phyloP scores from a whole-genome alignment of 257 asterid genomes.

The Primulina eburnea region DNA sequence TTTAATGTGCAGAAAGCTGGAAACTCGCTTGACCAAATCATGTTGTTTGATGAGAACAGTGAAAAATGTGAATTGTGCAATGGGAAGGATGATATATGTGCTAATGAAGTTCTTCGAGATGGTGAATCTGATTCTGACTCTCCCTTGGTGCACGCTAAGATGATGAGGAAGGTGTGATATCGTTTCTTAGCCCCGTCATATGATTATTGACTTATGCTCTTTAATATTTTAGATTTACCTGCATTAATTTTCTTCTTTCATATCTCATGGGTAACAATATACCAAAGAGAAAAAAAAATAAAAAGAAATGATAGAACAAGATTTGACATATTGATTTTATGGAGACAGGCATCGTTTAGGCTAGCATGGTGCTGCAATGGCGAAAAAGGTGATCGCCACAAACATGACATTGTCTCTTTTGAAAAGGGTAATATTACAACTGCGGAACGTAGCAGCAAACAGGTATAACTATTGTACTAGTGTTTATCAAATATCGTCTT shows the following conservation, averaged over 20 bases:
- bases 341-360: constrained; percentile 82
- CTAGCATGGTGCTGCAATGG: constrained; percentile 95
- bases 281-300: neutral
- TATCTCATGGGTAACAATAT: neutral
- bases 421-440: constrained; percentile 93
- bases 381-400: constrained; percentile 81
- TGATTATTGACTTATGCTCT: neutral
- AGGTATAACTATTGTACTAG: constrained; percentile 41
- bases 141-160: constrained; percentile 32
- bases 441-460: constrained; percentile 93
- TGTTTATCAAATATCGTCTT: constrained; percentile 4
- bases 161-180: constrained; percentile 46
- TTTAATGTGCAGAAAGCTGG: constrained; percentile 23
- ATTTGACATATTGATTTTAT: constrained; percentile 17
- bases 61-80: constrained; percentile 49
- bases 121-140: constrained; percentile 44
- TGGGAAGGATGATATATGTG: constrained; percentile 63
- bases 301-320: neutral
- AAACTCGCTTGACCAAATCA: constrained; percentile 24
- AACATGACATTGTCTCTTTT: constrained; percentile 89
- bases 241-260: neutral
- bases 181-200: neutral
- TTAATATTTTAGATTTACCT: neutral
- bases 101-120: constrained; percentile 65
- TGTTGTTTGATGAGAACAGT: constrained; percentile 28